phyloP scores from a whole-genome alignment of 192 early-diverging fungal species.

The Dissophora globulifera region DNA sequence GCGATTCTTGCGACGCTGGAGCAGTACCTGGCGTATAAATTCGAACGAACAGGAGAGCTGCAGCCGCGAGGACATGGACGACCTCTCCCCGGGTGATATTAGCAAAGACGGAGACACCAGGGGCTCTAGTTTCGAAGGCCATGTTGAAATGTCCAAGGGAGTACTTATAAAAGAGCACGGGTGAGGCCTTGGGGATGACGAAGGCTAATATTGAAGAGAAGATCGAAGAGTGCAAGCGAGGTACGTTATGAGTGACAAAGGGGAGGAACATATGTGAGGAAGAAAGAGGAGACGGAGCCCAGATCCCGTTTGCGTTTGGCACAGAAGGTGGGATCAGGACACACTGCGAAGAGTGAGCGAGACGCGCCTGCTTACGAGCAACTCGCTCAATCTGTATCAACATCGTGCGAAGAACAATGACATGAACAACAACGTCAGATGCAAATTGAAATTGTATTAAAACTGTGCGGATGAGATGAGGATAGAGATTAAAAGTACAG shows the following conservation, averaged over 20 bases:
- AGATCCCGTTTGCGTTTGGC: too few species aligned
- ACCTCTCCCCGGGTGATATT: conserved; percentile 67
- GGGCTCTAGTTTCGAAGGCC: conserved; percentile 54
- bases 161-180: too few species aligned
- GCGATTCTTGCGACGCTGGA: conserved; percentile 80
- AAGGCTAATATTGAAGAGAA: too few species aligned
- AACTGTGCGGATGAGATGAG: neutral
- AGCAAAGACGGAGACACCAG: conserved; percentile 78
- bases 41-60: conserved; percentile 91
- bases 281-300: neutral
- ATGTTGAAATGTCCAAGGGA: too few species aligned
- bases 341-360: too few species aligned
- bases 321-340: neutral
- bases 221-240: too few species aligned
- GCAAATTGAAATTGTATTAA: too few species aligned
- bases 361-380: neutral
- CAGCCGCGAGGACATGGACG: conserved; percentile 80
- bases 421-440: neutral
- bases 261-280: too few species aligned
- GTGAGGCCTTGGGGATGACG: too few species aligned
- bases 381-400: too few species aligned
- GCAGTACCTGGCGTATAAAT: conserved; percentile 82
- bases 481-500: neutral
- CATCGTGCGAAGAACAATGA: neutral
- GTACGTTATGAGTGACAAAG: too few species aligned